Evolutionary conservation across 2,329 filamentous ascomycete species (phyloP), one percentile per base, ranked within the genome.

Genomic region (Pseudogymnoascus sp.): DNA sequence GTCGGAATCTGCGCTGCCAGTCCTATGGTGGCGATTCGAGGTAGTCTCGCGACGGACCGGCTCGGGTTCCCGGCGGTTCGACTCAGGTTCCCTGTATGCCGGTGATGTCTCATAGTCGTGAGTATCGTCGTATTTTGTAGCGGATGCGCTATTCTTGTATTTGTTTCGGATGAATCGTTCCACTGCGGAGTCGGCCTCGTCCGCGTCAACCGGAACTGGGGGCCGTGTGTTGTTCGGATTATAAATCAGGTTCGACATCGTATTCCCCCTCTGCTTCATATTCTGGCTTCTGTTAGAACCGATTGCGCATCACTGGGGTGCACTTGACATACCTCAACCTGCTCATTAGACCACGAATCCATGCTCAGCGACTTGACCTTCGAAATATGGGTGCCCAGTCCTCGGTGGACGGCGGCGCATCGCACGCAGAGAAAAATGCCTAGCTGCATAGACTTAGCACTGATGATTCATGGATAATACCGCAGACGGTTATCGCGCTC

Each of bases 291-390:
- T 57, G 61, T 70, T 61, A 66, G 68, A 61, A 35, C 25, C 37
- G 22, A n/a, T n/a, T 37, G n/a, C 39, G 28, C 16, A 54, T 36
- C 11, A 33, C 35, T 14, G n/a, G 9, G 12, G 35, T 6, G 25
- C 14, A 47, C 60, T 36, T 63, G 59, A 76, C 84, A 76, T 79
- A 96, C 92, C 77, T 99, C 94, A 65, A 99, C 92, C 77, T 99
- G 94, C 64, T 97, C 94, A 70, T 88, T 87, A 57, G 89, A 86
- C 94, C 94, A 99, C 67, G 88, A 94, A 76, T 99, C 94, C 92
- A 99, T 97, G 74, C 89, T 97, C 77, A 99, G 76, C 37, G 92
- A 97, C 76, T 99, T 99, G 79, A 99, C 92, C 75, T 99, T 99
- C 67, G 92, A 97, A 65, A 99, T 91, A 75, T 99, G 94, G 39